Base-by-base conservation (phyloP, 1,284 basidiomycete genomes). In the Vanrija humicola region DNA sequence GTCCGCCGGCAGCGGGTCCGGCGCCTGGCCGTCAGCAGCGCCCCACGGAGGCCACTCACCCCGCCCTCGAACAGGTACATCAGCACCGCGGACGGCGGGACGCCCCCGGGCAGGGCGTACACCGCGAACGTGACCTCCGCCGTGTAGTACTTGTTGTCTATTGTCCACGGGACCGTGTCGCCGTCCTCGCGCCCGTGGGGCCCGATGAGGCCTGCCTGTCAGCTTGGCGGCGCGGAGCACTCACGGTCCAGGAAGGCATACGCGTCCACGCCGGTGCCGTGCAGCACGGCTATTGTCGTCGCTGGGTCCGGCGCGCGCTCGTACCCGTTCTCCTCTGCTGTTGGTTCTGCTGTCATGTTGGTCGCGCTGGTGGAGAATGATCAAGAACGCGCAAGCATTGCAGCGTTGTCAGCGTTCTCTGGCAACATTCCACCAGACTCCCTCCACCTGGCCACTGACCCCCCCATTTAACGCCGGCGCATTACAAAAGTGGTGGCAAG, bases 111-210 rank as follows among this genome's bases (percentile, higher is more conserved):
- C 0, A 67, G 46, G 10, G 58, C 38, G 19, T 63, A 50, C n/a
- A 81, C 73, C 6, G 82, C 78, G 66, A 92, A 88, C 53, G 84
- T 81, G 6, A 92, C 86, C 51, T 82, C 76, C 5, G 90, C 90
- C 12, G 84, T 82, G 76, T 92, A 93, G 75, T 93, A 93, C 73
- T 84, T 87, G 79, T 93, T 92, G 56, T 79, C 78, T 57, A 93
- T 88, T 29, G 81, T 86, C 88, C 89, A 92, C 14, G 84, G 85
- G 34, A 87, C 73, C 1, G 19, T 19, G 12, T 52, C 50, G 43
- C 47, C 52, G 1, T 56, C 50, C 19, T 38, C 46, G 34, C 25
- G 29, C 14, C 6, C 25, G 34, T 43, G 29, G 43, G n/a, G 21
- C 21, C 21, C 38, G 15, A 44, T 58, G 15, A 64, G 56, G 21